Percentiles rank a stretch among this genome's conserved stretches.
These are phyloP conservation scores for Xylariaceae sp. DNA, from an alignment of 2,329 filamentous ascomycete genomes.

Conservation along the genomic window DNA sequence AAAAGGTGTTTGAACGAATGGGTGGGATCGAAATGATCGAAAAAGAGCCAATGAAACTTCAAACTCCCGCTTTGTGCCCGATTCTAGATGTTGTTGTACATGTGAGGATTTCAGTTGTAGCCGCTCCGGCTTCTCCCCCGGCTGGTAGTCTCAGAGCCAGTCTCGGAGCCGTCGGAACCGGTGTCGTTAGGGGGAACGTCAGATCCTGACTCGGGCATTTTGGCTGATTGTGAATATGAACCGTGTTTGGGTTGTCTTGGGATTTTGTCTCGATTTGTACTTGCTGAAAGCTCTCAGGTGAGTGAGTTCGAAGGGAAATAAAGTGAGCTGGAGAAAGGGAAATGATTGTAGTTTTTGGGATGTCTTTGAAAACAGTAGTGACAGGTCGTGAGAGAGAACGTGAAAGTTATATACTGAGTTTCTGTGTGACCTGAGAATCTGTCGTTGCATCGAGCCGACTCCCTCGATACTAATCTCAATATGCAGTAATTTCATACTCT, in stretches of 20 bases:
- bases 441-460: background rate
- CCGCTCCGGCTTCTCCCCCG: constrained; percentile 37
- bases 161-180: constrained; percentile 23
- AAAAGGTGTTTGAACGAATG: background rate
- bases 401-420: constrained; percentile 24
- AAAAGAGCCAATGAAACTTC: constrained; percentile 4
- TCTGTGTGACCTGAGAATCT: constrained; percentile 11
- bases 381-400: constrained; percentile 2
- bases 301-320: too few relatives aligned
- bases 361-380: constrained; percentile 1
- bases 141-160: constrained; percentile 18
- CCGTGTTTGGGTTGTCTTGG: background rate
- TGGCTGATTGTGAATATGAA: constrained; percentile 1
- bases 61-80: constrained; percentile 16
- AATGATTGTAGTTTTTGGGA: constrained; percentile 8
- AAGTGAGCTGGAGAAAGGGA: background rate
- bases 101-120: constrained; percentile 29
- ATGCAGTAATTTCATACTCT: constrained; percentile 18
- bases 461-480: constrained; percentile 14
- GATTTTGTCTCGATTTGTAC: too few relatives aligned
- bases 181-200: constrained; percentile 33
- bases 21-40: background rate
- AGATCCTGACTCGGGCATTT: constrained; percentile 37
- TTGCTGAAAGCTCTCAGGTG: background rate
- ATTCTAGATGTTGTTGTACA: constrained; percentile 8